Percentiles rank a stretch among this genome's conserved stretches.
These are phyloP conservation scores for Colletotrichum tofieldiae DNA, from an alignment of 2,329 filamentous ascomycete species.

Conservation along the genomic window DNA sequence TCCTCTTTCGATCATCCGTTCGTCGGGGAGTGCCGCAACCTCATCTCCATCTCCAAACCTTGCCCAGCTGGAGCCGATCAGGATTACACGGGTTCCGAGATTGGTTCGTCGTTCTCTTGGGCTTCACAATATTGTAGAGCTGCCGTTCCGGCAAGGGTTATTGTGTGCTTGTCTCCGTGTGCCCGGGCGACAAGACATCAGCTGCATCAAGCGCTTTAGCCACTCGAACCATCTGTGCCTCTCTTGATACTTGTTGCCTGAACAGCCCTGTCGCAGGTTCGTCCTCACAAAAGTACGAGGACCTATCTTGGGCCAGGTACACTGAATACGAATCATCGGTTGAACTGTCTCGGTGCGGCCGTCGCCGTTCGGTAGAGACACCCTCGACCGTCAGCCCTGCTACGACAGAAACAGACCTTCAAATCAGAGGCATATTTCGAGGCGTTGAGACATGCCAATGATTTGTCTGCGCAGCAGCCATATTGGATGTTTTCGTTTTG, in stretches of 20 bases:
- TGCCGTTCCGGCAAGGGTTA: constrained; percentile 2
- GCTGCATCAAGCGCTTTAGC: constrained; percentile 30
- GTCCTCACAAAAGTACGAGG: constrained; percentile 20
- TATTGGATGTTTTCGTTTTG: not conserved
- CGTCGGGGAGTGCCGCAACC: not conserved
- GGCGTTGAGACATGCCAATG: constrained; percentile 40
- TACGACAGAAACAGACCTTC: constrained; percentile 12
- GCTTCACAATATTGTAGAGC: constrained; percentile 15
- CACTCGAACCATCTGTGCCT: constrained; percentile 31
- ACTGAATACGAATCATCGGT: constrained; percentile 4
- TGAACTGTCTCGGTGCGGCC: constrained; percentile 1
- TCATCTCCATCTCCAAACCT: not conserved
- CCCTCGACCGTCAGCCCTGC: not conserved
- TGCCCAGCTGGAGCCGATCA: constrained; percentile 2
- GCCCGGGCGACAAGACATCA: constrained; percentile 5
- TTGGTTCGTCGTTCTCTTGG: constrained; percentile 8
- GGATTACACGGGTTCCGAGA: not conserved
- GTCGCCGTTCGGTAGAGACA: not conserved
- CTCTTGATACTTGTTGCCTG: constrained; percentile 25
- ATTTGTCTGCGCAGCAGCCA: constrained; percentile 34
- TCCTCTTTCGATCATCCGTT: constrained; percentile 5
- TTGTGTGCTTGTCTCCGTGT: not conserved
- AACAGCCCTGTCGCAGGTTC: constrained; percentile 21
- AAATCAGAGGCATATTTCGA: constrained; percentile 13
- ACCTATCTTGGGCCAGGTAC: constrained; percentile 2